A percentile compares a stretch with the other conserved stretches of the same genome.
Conservation (phyloP, 495 filamentous ascomycete species). For the Penicillium antarcticum region DNA sequence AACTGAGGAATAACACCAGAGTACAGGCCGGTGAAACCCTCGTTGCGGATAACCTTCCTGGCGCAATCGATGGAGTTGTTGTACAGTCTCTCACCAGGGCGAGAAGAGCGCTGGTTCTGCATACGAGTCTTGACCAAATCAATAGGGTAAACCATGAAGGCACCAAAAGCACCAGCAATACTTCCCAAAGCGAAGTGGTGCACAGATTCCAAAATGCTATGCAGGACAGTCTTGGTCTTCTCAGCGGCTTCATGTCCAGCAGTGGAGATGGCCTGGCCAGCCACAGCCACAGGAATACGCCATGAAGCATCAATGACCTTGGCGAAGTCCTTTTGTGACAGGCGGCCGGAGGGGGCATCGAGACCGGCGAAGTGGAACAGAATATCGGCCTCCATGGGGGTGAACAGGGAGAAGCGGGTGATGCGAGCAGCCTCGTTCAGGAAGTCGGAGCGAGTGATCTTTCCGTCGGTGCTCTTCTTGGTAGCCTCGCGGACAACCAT, state of each 20-base stretch:
- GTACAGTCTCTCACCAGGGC: constrained; percentile 84
- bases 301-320: constrained; percentile 94
- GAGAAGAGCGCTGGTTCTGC: constrained; percentile 87
- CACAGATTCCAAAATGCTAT: constrained; percentile 68
- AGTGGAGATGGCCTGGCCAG: constrained; percentile 32
- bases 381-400: constrained; percentile 98
- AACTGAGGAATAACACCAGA: constrained; percentile 93
- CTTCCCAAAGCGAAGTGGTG: constrained; percentile 89
- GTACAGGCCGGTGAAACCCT: constrained; percentile 86
- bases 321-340: constrained; percentile 82
- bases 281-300: constrained; percentile 57
- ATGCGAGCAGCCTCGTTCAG: constrained; percentile 87
- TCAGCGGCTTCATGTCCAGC: constrained; percentile 42
- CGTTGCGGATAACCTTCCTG: constrained; percentile 85
- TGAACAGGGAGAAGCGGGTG: constrained; percentile 90
- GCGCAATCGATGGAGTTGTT: constrained; percentile 96
- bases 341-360: constrained; percentile 78
- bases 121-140: constrained; percentile 97
- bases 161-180: constrained; percentile 91
- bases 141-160: constrained; percentile 98
- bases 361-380: constrained; percentile 97
- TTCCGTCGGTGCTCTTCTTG: constrained; percentile 78
- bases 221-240: constrained; percentile 54
- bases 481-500: constrained; percentile 84
- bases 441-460: constrained; percentile 91